Percentiles rank a stretch among this genome's conserved stretches.
These are phyloP conservation scores for Coelastrella sp. DNA, from an alignment of 139 green algal genomes.

Conservation along the genomic window DNA sequence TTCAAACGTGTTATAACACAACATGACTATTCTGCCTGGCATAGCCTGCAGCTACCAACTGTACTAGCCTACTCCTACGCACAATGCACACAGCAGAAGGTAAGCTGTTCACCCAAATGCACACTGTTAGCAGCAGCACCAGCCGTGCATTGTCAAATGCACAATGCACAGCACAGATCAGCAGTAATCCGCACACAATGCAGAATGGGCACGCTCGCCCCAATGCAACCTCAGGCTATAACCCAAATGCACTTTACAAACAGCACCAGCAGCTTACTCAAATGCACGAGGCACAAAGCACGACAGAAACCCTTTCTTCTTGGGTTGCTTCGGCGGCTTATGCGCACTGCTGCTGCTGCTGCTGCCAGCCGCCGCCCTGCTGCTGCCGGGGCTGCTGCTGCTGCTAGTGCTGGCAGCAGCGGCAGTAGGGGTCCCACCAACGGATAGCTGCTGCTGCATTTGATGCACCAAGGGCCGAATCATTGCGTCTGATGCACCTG, in stretches of 20 bases:
- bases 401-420: slow-evolving; percentile 4
- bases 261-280: not conserved
- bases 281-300: slow-evolving; percentile 38
- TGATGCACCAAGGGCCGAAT: slow-evolving; percentile 2
- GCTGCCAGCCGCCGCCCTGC: not conserved
- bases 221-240: no score
- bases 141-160: no score
- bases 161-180: no score
- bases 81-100: no score
- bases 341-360: not conserved
- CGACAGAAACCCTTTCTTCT: slow-evolving; percentile 31
- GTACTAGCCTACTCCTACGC: no score
- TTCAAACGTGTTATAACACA: no score
- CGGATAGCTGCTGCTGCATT: slow-evolving; percentile 15
- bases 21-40: no score
- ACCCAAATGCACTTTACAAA: not conserved
- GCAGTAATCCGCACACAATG: no score
- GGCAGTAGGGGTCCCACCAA: not conserved
- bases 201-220: no score
- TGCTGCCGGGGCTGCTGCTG: not conserved
- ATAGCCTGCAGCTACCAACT: no score
- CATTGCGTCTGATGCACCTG: not conserved
- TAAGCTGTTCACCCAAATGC: no score
- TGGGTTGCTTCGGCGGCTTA: slow-evolving; percentile 30
- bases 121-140: no score